phyloP scores from a whole-genome alignment of 2,329 filamentous ascomycete genomes.

The Trichophyton simii region DNA sequence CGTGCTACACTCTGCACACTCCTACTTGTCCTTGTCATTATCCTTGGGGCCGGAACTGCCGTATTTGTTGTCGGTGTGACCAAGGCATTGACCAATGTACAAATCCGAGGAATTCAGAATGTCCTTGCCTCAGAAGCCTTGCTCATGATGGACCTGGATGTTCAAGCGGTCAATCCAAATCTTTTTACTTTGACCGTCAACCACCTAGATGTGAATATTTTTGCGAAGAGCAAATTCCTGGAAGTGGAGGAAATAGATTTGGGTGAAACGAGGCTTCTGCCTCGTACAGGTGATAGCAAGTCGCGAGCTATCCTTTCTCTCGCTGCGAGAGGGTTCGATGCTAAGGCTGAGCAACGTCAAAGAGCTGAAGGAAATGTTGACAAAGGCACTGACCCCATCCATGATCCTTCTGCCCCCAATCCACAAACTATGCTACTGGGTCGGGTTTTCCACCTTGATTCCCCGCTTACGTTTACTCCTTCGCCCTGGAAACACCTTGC shows the following conservation, averaged over 20 bases:
- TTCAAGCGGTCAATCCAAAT: slow-evolving; percentile 84
- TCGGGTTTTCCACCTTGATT: slow-evolving; percentile 74
- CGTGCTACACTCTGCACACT: slow-evolving; percentile 79
- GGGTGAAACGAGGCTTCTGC: slow-evolving; percentile 14
- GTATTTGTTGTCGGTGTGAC: slow-evolving; percentile 87
- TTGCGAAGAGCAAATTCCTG: slow-evolving; percentile 84
- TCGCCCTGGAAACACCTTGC: slow-evolving; percentile 67
- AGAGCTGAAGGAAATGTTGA: slow-evolving; percentile 30
- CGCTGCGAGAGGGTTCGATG: slow-evolving; percentile 15
- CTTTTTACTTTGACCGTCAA: slow-evolving; percentile 77
- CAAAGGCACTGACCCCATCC: slow-evolving; percentile 50
- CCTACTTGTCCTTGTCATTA: slow-evolving; percentile 64
- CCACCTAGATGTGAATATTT: slow-evolving; percentile 80
- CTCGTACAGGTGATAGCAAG: slow-evolving; percentile 20
- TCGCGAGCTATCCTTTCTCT: slow-evolving; percentile 19
- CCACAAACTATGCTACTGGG: slow-evolving; percentile 85
- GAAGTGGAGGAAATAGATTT: slow-evolving; percentile 42
- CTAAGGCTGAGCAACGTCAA: slow-evolving; percentile 5
- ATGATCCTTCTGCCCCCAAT: slow-evolving; percentile 41
- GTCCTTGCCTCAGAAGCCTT: slow-evolving; percentile 90
- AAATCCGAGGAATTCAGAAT: slow-evolving; percentile 69
- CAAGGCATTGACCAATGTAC: slow-evolving; percentile 68
- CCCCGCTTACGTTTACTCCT: slow-evolving; percentile 75
- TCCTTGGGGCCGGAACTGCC: slow-evolving; percentile 73
- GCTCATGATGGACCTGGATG: slow-evolving; percentile 82